Evolutionary conservation across 805 yeast genomes (phyloP), one percentile per base, ranked within the genome.

Genomic region (Brettanomyces anomalus): DNA sequence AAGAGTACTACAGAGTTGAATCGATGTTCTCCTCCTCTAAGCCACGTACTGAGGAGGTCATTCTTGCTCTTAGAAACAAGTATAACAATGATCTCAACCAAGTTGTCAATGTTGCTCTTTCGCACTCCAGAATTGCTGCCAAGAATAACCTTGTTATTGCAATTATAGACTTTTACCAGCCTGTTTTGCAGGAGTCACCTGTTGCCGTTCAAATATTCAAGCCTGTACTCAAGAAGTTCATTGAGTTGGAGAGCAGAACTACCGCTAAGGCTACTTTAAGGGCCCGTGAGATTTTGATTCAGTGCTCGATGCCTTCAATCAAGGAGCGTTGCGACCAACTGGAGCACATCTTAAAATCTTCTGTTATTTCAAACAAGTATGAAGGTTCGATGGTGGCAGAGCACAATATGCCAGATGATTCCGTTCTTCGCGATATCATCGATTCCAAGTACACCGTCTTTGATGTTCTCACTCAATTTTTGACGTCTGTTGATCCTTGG

Each of bases 291-390:
- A 84, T 94, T 46, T 76, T 93, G 56, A 93, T 93, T 56, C 96
- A 89, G 71, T 93, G 97, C 62, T 87, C 97, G 26, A 73, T 93
- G 67, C 99, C 99, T 33, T 88, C 97, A 3, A 81, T 88, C 49
- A 80, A 85, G 64, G 99, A 93, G 67, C 81, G 97, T 70, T 82
- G 95, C 28, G 97, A 90, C 63, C 98, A 94, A 70, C 76, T 93
- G 59, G 97, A 94, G 69, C 97, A 90, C 63, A 93, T 93, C 55
- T 74, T 93, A 65, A 80, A 87, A 64, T 79, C 94, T 8, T 81
- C 96, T 32, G 97, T 93, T 39, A 85, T 89, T 54, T 88, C 85
- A 54, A 77, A 94, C 28, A 76, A 81, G 24, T 93, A 89, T 57
- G 98, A 97, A 55, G 95, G 85, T 54, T 74, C 81, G 37, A 67